Evolutionary conservation across 2,329 filamentous ascomycete species (phyloP), one percentile per base, ranked within the genome.

Genomic region (Lasiodiplodia citricola): DNA sequence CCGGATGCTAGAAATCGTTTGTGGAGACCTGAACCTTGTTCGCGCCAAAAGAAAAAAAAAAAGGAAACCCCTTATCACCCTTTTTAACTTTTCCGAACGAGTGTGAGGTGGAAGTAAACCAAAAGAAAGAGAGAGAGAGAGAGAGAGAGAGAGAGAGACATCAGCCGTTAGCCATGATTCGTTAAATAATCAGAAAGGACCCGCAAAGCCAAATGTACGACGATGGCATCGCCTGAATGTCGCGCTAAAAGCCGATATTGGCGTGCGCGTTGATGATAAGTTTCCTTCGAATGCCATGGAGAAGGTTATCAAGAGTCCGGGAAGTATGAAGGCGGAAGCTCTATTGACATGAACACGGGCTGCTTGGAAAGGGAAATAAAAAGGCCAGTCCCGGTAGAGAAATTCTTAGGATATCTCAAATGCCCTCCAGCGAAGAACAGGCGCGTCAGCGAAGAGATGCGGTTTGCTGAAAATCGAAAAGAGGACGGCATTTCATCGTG

Each of bases 91-190:
- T 47, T 47, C 13, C 16, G n/a, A 50, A 35, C 28, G 57, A 56
- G 52, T 41, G 56, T n/a, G 25, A 56, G 31, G 37, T 10, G 38
- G 21, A 31, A 25, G 38, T 50, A 35, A 57, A 58, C 41, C 64
- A 67, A 57, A 67, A n/a, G 18, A 35, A 8, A 35, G 28, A 28
- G 28, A 28, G 25, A 25, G 25, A 31, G 8, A 31, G 31, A 25
- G 25, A 31, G 8, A 31, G 31, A 57, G 50, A 28, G 54, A 67
- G 50, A 67, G 25, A n/a, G 18, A 18, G 18, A 37, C 38, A 37
- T 51, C 18, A 63, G 23, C 44, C 55, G 10, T 35, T 51, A 63
- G 58, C 28, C 58, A 35, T 63, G 41, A 18, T 63, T 37, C 58
- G 25, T 47, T 44, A 63, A 18, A 37, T 51, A 51, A 28, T 23